Percentiles rank a stretch among this genome's conserved stretches.
These are phyloP conservation scores for Heteromeles arbutifolia DNA, from an alignment of 306 rosid species.

Conservation along the genomic window DNA sequence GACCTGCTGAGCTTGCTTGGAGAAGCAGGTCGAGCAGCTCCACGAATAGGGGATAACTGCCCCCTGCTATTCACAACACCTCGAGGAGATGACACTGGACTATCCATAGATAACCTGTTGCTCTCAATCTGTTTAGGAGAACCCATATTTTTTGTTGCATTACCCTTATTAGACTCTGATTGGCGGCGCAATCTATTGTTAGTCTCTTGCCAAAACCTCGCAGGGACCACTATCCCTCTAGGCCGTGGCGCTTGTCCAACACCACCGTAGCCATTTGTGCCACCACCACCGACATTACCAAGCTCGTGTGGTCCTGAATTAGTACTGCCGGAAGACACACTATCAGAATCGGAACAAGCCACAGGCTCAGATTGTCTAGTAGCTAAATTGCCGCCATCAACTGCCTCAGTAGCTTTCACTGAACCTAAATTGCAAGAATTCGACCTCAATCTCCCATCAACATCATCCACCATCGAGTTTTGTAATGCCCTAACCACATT, in stretches of 20 bases:
- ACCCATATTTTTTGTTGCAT: constrained; percentile 31
- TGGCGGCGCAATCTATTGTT: constrained; percentile 43
- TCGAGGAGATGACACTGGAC: constrained; percentile 54
- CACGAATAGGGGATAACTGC: constrained; percentile 57
- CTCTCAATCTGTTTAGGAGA: constrained; percentile 38
- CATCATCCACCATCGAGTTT: constrained; percentile 38
- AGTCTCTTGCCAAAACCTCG: constrained; percentile 68
- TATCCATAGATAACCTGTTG: constrained; percentile 38
- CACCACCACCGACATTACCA: constrained; percentile 4
- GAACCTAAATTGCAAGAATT: constrained; percentile 11
- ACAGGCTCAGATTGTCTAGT: constrained; percentile 21
- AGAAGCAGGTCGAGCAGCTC: constrained; percentile 53
- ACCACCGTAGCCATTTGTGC: constrained; percentile 19
- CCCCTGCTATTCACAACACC: constrained; percentile 46
- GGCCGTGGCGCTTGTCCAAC: constrained; percentile 31
- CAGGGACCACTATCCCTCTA: constrained; percentile 51
- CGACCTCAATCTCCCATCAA: constrained; percentile 26
- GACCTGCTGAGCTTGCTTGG: constrained; percentile 49
- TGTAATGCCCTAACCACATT: constrained; percentile 57
- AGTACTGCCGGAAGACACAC: constrained; percentile 58
- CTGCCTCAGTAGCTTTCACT: constrained; percentile 24
- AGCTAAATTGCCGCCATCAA: constrained; percentile 29
- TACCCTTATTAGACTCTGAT: constrained; percentile 35
- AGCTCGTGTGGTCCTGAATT: constrained; percentile 36
- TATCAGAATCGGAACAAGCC: constrained; percentile 68